Conservation (phyloP, 2,329 filamentous ascomycete genomes). For the Tolypocladium ovalisporum region DNA sequence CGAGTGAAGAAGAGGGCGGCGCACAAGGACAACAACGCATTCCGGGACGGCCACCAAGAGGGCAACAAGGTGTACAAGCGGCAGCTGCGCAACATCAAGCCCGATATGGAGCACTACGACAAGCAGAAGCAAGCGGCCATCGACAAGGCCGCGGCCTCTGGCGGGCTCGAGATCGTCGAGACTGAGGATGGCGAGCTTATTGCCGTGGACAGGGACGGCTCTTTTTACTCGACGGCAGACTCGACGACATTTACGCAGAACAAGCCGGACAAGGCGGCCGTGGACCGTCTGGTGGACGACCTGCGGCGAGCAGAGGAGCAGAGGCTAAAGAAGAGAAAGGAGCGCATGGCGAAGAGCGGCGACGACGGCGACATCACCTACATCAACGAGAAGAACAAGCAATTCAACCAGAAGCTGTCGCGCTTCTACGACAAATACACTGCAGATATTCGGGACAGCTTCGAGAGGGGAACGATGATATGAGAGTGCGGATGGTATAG, state of each 20-base stretch:
- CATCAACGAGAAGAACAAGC: constrained; percentile 99
- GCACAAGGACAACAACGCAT: constrained; percentile 75
- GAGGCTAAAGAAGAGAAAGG: constrained; percentile 73
- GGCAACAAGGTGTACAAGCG: constrained; percentile 90
- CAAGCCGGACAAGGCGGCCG: constrained; percentile 74
- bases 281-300: constrained; percentile 81
- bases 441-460: constrained; percentile 90
- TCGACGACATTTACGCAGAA: constrained; percentile 72
- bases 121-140: constrained; percentile 76
- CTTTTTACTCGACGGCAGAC: constrained; percentile 83
- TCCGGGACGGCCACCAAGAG: constrained; percentile 80
- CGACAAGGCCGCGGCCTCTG: constrained; percentile 72
- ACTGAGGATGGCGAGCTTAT: constrained; percentile 92
- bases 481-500: constrained; percentile 23
- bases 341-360: constrained; percentile 65
- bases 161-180: constrained; percentile 86
- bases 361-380: constrained; percentile 91
- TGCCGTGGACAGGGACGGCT: constrained; percentile 82
- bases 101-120: constrained; percentile 77
- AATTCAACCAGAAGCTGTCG: constrained; percentile 95
- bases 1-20: constrained; percentile 76
- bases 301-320: constrained; percentile 81
- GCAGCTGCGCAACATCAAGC: constrained; percentile 66
- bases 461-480: constrained; percentile 94
- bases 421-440: constrained; percentile 99